phyloP scores from a whole-genome alignment of 805 yeast genomes.

The Wickerhamomyces alni region DNA sequence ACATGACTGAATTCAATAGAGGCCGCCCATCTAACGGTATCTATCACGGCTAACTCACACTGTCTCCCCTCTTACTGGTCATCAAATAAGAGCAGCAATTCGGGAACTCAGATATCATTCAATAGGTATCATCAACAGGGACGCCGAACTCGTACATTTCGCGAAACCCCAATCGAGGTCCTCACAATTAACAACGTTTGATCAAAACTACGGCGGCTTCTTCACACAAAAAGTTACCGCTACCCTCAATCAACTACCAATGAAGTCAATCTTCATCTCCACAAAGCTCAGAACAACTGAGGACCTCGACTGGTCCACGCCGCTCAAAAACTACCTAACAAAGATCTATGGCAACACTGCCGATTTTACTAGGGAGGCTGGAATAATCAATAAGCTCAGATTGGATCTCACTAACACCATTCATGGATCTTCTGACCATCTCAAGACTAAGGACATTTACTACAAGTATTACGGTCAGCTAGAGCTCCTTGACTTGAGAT shows the following conservation, averaged over 20 bases:
- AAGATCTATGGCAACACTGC: conserved; percentile 56
- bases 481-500: conserved; percentile 70
- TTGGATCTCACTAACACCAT: conserved; percentile 49
- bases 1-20: too few species aligned
- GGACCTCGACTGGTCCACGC: conserved; percentile 59
- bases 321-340: conserved; percentile 51
- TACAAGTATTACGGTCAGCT: conserved; percentile 75
- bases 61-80: too few species aligned
- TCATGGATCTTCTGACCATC: conserved; percentile 31
- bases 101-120: too few species aligned
- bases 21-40: too few species aligned
- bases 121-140: too few species aligned
- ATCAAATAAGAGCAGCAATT: too few species aligned
- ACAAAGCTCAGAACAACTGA: conserved; percentile 37
- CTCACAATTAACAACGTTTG: too few species aligned
- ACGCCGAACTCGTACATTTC: too few species aligned
- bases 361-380: conserved; percentile 53
- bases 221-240: too few species aligned
- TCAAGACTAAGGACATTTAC: conserved; percentile 45
- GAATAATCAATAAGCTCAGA: conserved; percentile 50
- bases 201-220: too few species aligned
- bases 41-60: too few species aligned
- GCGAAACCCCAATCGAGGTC: too few species aligned
- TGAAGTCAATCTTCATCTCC: conserved; percentile 19
- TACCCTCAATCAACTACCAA: neutral